Evolutionary conservation across 257 asterid species (phyloP).

Genomic region (Salvia hispanica): DNA sequence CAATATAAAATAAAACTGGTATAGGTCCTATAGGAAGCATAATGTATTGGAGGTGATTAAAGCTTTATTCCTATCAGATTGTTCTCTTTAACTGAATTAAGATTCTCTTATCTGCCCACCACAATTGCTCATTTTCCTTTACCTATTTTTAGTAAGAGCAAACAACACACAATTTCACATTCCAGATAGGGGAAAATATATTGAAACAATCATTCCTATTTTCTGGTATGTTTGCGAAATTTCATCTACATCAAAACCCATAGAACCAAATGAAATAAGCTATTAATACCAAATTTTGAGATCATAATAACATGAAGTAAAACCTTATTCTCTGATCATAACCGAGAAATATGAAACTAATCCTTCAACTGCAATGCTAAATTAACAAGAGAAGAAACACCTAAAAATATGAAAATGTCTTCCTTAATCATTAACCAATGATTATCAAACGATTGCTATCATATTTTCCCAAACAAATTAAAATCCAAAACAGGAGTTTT

Average conservation of each 20-base stretch:
- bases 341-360: constrained; percentile 14
- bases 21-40: background rate
- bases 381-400: constrained; percentile 8
- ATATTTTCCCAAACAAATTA: background rate
- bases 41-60: constrained; percentile 5
- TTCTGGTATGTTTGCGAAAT: constrained; percentile 6
- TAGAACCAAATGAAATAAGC: constrained; percentile 21
- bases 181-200: too few species aligned
- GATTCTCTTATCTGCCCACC: constrained; percentile 23
- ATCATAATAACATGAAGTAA: background rate
- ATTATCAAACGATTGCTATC: constrained; percentile 1
- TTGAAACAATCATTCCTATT: background rate
- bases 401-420: background rate
- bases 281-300: background rate
- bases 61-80: background rate
- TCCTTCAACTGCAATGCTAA: constrained; percentile 8
- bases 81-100: constrained; percentile 17
- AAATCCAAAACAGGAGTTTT: background rate
- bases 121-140: constrained; percentile 6
- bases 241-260: constrained; percentile 14
- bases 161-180: background rate
- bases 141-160: constrained; percentile 25
- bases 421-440: constrained; percentile 21
- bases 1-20: background rate
- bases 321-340: constrained; percentile 8